Evolutionary conservation across 2,329 filamentous ascomycete species (phyloP).

Genomic region (Colletotrichum endophyticum): DNA sequence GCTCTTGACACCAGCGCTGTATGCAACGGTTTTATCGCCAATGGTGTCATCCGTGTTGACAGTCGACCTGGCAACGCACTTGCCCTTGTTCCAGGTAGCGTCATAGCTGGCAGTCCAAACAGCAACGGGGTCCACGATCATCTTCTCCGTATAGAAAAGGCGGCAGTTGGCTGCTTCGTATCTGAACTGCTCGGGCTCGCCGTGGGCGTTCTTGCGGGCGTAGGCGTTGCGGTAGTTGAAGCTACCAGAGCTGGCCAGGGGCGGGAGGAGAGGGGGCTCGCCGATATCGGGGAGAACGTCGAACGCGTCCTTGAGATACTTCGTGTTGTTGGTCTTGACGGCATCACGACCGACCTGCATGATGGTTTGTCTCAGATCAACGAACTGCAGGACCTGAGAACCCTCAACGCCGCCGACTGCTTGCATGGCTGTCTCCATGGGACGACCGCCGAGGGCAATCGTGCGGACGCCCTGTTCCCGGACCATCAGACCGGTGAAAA

Average conservation of each 20-base stretch:
- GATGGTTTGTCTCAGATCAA: constrained; percentile 21
- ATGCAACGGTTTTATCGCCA: neutral
- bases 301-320: neutral
- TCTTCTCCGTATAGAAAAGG: constrained; percentile 58
- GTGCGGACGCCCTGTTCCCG: constrained; percentile 57
- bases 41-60: constrained; percentile 14
- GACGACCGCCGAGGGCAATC: constrained; percentile 62
- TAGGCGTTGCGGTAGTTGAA: constrained; percentile 48
- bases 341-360: neutral
- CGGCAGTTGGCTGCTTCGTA: constrained; percentile 63
- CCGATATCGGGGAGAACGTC: neutral
- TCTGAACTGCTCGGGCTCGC: constrained; percentile 59
- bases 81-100: constrained; percentile 37
- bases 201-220: constrained; percentile 19
- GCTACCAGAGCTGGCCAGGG: constrained; percentile 41
- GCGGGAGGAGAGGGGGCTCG: constrained; percentile 5
- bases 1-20: neutral
- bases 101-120: constrained; percentile 52
- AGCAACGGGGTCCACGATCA: constrained; percentile 48
- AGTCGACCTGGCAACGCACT: constrained; percentile 31
- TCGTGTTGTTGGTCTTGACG: constrained; percentile 3
- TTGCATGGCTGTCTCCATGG: constrained; percentile 56
- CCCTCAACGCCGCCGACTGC: constrained; percentile 65
- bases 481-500: constrained; percentile 61
- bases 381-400: constrained; percentile 38